These are phyloP conservation scores for Ehretia macrophylla DNA, from an alignment of 257 asterid species.

Conservation along the genomic window DNA sequence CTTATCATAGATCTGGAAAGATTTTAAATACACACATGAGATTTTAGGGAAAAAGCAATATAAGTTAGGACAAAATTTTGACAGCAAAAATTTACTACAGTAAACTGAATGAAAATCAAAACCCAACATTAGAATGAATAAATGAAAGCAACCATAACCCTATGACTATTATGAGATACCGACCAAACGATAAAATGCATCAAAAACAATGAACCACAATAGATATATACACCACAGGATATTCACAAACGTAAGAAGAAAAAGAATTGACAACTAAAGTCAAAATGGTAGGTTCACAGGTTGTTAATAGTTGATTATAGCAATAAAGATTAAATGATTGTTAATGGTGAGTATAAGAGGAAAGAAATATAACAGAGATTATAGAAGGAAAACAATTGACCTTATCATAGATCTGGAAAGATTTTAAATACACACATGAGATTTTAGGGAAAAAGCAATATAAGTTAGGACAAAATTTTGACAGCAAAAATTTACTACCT, in stretches of 20 bases:
- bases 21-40: background rate
- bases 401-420: background rate
- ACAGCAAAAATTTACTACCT: slow-evolving; percentile 1
- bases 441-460: background rate
- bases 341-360: background rate
- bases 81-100: slow-evolving; percentile 2
- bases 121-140: slow-evolving; percentile 28
- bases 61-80: slow-evolving; percentile 9
- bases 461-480: slow-evolving; percentile 9
- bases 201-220: no score
- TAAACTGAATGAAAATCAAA: slow-evolving; percentile 28
- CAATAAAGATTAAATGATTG: background rate
- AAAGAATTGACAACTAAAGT: no score
- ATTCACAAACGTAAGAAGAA: background rate
- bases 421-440: background rate
- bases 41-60: background rate
- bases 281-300: no score
- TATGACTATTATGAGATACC: no score
- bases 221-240: no score
- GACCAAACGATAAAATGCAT: background rate
- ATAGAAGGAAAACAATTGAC: background rate
- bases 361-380: background rate
- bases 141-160: background rate
- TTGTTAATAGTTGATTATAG: background rate
- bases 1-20: background rate